phyloP scores from a whole-genome alignment of 345 rosid genomes.

The Erodium maritimum region DNA sequence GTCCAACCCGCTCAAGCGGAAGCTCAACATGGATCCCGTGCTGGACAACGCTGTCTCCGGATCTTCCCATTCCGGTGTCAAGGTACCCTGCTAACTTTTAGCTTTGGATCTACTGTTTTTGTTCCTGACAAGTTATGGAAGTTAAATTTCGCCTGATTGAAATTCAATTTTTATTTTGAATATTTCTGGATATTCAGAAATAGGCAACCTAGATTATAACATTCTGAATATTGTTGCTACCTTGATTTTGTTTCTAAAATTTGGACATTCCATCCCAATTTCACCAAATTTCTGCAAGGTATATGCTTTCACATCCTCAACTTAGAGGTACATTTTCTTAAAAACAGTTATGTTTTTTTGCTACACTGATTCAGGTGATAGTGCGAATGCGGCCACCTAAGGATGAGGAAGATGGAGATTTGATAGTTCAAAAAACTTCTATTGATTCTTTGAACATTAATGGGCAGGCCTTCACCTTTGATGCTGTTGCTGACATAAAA shows the following conservation, averaged over 20 bases:
- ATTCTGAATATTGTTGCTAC: not conserved
- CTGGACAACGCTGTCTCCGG: conserved; percentile 28
- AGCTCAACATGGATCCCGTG: conserved; percentile 39
- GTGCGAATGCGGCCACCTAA: conserved; percentile 86
- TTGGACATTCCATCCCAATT: not conserved
- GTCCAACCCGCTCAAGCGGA: conserved; percentile 85
- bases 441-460: conserved; percentile 52
- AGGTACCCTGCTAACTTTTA: conserved; percentile 25
- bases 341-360: not conserved
- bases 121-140: too few relatives aligned
- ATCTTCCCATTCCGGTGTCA: conserved; percentile 50
- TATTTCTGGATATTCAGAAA: not conserved
- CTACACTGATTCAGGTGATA: conserved; percentile 36
- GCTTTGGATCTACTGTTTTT: not conserved
- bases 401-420: conserved; percentile 63
- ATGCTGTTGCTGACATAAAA: conserved; percentile 64
- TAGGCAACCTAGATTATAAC: not conserved
- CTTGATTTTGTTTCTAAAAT: not conserved
- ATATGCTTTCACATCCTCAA: not conserved
- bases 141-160: too few relatives aligned
- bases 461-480: conserved; percentile 80
- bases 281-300: not conserved
- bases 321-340: not conserved
- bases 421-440: conserved; percentile 50
- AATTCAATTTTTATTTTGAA: not conserved